A percentile compares a stretch with the other conserved stretches of the same genome.
These are phyloP conservation scores for Malus hybrid DNA, from an alignment of 331 rosid species.

Conservation along the genomic window DNA sequence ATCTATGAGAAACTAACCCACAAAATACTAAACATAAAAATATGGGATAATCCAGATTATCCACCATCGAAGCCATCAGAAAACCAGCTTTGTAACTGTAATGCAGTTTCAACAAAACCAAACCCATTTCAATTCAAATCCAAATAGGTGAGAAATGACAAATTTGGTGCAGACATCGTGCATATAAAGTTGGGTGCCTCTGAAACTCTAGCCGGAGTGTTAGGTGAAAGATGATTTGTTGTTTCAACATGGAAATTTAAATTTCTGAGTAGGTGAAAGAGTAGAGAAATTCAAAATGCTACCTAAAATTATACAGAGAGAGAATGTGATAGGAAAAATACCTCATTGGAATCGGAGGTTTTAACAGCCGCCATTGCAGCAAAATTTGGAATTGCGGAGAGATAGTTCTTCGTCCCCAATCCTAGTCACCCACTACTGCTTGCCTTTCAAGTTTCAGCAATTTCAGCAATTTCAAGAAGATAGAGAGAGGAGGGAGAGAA, in stretches of 20 bases:
- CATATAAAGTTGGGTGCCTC: background rate
- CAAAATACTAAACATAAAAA: background rate
- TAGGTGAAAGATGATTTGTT: background rate
- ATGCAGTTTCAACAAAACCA: no score
- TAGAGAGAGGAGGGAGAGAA: background rate
- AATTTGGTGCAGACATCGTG: no score
- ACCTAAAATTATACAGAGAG: background rate
- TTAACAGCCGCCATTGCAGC: conserved; percentile 28
- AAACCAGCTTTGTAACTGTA: background rate
- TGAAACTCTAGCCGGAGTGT: background rate
- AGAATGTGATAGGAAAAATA: conserved; percentile 1
- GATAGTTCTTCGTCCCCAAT: background rate
- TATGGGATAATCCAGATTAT: background rate
- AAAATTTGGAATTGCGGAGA: background rate
- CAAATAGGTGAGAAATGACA: no score
- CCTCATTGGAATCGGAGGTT: conserved; percentile 26
- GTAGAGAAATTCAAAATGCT: background rate
- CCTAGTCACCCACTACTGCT: background rate
- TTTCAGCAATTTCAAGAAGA: background rate
- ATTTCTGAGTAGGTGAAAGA: background rate
- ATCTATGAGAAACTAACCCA: background rate
- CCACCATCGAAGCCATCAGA: background rate
- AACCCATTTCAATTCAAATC: no score
- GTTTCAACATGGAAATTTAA: background rate
- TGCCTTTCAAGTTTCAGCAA: background rate